Base-by-base conservation (phyloP, 805 yeast genomes). In the Sugiyamaella americana region DNA sequence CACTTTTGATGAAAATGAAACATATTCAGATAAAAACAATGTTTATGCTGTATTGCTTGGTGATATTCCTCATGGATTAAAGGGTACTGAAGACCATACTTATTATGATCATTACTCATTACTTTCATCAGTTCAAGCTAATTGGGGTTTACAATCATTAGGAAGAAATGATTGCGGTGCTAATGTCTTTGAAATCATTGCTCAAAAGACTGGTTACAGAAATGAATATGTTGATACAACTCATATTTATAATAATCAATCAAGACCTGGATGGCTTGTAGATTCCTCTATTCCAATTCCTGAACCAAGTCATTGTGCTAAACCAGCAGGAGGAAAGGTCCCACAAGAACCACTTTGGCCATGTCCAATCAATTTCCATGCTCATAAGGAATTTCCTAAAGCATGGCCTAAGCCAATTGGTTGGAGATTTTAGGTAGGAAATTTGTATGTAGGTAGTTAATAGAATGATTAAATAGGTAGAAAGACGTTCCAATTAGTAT, bases 21-120 rank as follows among this genome's bases (percentile, higher is more conserved):
- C 67, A 41, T 70, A 69, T 58, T 52, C 66, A 29, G 60, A 64
- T 54, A 64, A 66, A 52, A 75, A 75, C 70, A 68, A 62, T 44
- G 75, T 74, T 37, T 72, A 52, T 53, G 64, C 75, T 16, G 52
- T 74, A 20, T 61, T 75, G 46, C 66, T 75, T 37, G 79, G 79
- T 53, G 77, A 74, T 53, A 58, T 75, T 49, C 70, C 72, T 48
- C 69, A 69, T 38, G 53, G 56, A 4, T 54, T 62, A 51, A 60
- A 62, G 51, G 75, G 75, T 51, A 71, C 75, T 43, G 56, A 61
- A 10, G 79, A 75, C 54, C 51, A 55, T 49, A 74, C 74, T 39
- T 74, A 64, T 67, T 75, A 75, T 63, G 69, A 72, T 60, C 79
- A 75, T 59, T 75, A 73, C 67, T 69, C 78, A 30, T 69, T 70